Evolutionary conservation across 305 asterid genomes (phyloP), one percentile per base, ranked within the genome.

Genomic region (Striga hermonthica): DNA sequence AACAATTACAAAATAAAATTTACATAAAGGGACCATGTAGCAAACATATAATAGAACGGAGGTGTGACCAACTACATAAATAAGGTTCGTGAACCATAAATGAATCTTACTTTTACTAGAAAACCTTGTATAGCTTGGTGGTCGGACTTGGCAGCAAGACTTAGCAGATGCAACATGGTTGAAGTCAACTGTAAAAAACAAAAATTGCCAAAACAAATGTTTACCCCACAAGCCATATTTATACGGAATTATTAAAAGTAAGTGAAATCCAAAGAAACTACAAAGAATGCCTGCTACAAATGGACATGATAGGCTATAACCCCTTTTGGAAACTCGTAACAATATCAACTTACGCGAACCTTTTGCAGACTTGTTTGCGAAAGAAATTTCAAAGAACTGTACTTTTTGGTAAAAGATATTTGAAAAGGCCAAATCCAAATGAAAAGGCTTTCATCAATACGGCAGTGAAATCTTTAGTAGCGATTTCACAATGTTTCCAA

Each of bases 121-220:
- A 89, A 81, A 65, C 84, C 95, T 67, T 79, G 84, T 66, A 79
- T 52, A 45, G 80, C 77, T 75, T 58, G 78, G 66, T 75, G 79
- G 47, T 80, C 80, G 14, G 81, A 81, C 76, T 55, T 73, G 31
- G 96, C 80, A 74, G 95, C 91, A 78, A 91, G 92, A 69, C 90
- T 79, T 75, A 91, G 86, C 71, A 91, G 76, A 77, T 91, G 98
- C 82, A 91, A 66, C 95, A 84, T 77, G 65, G 96, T 91, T 57
- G 95, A 84, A 65, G 98, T 89, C 78, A 91, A 68, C 98, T 91
- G 95, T 69, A 74, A 77, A 62, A 67, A 73, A 57, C 49, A 71
- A 75, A 43, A 41, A 41, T 9, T 44, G 56, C 66, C 56, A 45
- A 16, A 57, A 57, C 35, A 72, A 64, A 58, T 68, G 70, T 36